Evolutionary conservation across 495 filamentous ascomycete genomes (phyloP), one percentile per base, ranked within the genome.

Genomic region (Neurospora africana): DNA sequence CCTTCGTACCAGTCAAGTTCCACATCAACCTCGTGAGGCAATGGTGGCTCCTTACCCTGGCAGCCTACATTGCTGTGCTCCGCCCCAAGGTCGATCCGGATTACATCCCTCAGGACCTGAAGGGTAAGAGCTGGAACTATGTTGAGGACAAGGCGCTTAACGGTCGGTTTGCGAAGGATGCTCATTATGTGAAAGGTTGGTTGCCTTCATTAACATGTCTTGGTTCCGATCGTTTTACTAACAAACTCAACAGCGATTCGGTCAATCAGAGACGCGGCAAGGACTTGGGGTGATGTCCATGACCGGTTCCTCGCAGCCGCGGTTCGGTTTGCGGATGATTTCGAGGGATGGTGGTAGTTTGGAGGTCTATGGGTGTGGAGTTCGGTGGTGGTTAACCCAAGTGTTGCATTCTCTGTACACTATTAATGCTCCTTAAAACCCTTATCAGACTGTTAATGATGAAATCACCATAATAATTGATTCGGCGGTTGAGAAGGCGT

Each of bases 31-130:
- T 98, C 21, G 86, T 97, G 9, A 85, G 89, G 21, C 91, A 95
- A 77, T 97, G 96, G 92, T 97, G 93, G 94, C 81, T 98, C 5
- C 85, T 96, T 47, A 89, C 91, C 0, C 77, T 97, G 37, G 84
- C 90, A 0, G 87, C 93, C 3, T 98, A 96, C 74, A 88, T 95
- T 37, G 82, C 88, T 0, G 90, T 92, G 78, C 76, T 92, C 19
- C 84, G 94, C 17, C 94, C 93, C 3, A 83, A 86, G 69, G 87
- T 97, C 37, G 82, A 90, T 27, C 83, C 90, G 17, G 89, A 91
- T 70, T 78, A 85, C 17, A 87, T 97, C 68, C 83, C 87, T 1
- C 87, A 86, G 68, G 87, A 93, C 43, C 72, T 90, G 8, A 81
- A 86, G 30, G 88, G 87, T 1, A 88, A 88, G 77, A 84, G 87